A percentile compares a stretch with the other conserved stretches of the same genome.
These are phyloP conservation scores for Cicer judaicum DNA, from an alignment of 306 rosid genomes.

Conservation along the genomic window DNA sequence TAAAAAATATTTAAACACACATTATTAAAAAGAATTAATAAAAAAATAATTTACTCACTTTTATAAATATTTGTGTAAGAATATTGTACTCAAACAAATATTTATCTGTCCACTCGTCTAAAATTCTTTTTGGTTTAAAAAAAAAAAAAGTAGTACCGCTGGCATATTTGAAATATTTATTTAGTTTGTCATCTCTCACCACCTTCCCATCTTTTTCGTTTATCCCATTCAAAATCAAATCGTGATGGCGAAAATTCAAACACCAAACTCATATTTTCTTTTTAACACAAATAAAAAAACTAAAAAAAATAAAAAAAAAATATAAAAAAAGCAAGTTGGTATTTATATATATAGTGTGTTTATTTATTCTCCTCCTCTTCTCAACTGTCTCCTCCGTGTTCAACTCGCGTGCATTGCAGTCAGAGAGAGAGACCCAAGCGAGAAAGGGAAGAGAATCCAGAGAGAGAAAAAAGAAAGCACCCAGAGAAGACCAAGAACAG, in stretches of 20 bases:
- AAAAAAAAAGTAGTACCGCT: too few species aligned
- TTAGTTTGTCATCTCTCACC: background rate
- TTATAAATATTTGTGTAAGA: too few species aligned
- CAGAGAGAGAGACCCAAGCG: slow-evolving; percentile 29
- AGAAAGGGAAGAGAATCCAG: slow-evolving; percentile 23
- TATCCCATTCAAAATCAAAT: slow-evolving; percentile 40
- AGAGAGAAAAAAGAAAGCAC: slow-evolving; percentile 6
- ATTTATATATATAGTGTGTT: slow-evolving; percentile 20
- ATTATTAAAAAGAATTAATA: too few species aligned
- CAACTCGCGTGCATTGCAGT: slow-evolving; percentile 74
- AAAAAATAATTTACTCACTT: too few species aligned
- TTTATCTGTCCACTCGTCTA: too few species aligned
- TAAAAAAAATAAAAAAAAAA: slow-evolving; percentile 11
- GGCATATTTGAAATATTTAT: too few species aligned
- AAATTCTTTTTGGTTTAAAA: too few species aligned
- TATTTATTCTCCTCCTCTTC: slow-evolving; percentile 47
- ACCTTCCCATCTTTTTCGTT: slow-evolving; percentile 25
- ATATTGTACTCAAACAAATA: too few species aligned
- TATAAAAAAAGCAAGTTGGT: slow-evolving; percentile 36
- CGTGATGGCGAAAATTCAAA: background rate
- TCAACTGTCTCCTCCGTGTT: slow-evolving; percentile 84
- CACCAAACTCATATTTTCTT: background rate
- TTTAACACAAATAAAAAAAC: background rate
- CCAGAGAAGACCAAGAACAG: background rate
- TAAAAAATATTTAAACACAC: too few species aligned